Evolutionary conservation across 1,284 basidiomycete genomes (phyloP).

Genomic region (Agroathelia rolfsii): DNA sequence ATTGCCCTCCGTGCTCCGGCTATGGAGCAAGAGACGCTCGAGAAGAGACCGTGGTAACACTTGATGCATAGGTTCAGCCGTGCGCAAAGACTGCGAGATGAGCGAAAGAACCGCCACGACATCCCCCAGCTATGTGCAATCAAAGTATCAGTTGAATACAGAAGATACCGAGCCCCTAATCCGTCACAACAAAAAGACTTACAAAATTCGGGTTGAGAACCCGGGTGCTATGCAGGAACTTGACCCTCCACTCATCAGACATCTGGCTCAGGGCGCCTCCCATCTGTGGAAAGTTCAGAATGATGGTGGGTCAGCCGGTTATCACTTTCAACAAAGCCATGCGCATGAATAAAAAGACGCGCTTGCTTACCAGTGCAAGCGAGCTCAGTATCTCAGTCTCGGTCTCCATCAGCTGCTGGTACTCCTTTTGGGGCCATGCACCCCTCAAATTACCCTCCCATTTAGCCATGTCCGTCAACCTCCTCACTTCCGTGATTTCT

Average conservation of each 20-base stretch:
- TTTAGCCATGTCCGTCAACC: slow-evolving; percentile 29
- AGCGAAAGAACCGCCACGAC: slow-evolving; percentile 34
- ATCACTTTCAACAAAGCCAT: too few relatives aligned
- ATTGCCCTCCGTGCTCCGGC: too few relatives aligned
- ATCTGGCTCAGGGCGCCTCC: slow-evolving; percentile 30
- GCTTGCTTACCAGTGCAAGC: slow-evolving; percentile 35
- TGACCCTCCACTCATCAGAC: slow-evolving; percentile 25
- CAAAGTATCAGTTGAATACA: background rate
- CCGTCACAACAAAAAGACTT: slow-evolving; percentile 11
- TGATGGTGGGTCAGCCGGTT: too few relatives aligned
- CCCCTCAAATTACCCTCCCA: slow-evolving; percentile 42
- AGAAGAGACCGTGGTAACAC: slow-evolving; percentile 33
- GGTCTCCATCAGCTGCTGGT: slow-evolving; percentile 28
- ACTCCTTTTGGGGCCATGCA: slow-evolving; percentile 39
- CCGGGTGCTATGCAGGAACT: slow-evolving; percentile 30
- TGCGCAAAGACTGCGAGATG: slow-evolving; percentile 36
- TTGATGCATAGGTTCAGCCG: slow-evolving; percentile 35
- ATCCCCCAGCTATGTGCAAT: slow-evolving; percentile 28
- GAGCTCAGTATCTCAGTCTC: slow-evolving; percentile 33
- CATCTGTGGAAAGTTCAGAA: slow-evolving; percentile 26
- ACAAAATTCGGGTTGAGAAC: slow-evolving; percentile 41
- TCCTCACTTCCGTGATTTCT: slow-evolving; percentile 26
- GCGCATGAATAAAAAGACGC: too few relatives aligned
- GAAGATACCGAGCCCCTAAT: background rate
- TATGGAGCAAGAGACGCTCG: slow-evolving; percentile 33